Conservation (phyloP, 805 yeast genomes). For the Ogataea parapolymorpha region DNA sequence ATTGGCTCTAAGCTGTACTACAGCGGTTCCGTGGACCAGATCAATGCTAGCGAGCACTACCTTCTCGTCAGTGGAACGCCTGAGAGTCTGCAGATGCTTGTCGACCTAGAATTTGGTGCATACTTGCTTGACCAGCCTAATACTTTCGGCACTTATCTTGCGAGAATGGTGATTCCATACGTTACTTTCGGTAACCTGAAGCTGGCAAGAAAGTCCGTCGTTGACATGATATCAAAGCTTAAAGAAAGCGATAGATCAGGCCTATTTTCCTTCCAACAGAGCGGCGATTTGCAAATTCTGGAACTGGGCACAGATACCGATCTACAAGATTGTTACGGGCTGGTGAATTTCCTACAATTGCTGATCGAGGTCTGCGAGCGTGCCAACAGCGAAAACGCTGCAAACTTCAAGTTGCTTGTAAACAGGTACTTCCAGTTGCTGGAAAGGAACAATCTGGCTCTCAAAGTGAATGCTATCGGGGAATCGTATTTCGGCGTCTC, state of each 20-base stretch:
- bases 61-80: constrained; percentile 26
- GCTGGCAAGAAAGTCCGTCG: constrained; percentile 47
- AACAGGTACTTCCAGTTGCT: constrained; percentile 36
- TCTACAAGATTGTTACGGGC: constrained; percentile 34
- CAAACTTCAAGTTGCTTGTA: constrained; percentile 41
- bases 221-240: constrained; percentile 36
- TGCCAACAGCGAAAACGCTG: constrained; percentile 34
- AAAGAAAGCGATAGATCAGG: constrained; percentile 17
- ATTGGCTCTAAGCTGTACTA: constrained; percentile 63
- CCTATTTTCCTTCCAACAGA: constrained; percentile 16
- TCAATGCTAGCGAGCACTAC: constrained; percentile 28
- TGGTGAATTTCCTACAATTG: constrained; percentile 69
- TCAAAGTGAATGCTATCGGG: constrained; percentile 31
- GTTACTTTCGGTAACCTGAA: constrained; percentile 63
- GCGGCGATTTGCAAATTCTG: constrained; percentile 26
- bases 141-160: constrained; percentile 24
- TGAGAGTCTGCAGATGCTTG: constrained; percentile 24
- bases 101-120: constrained; percentile 35
- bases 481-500: constrained; percentile 28
- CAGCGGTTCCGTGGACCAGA: constrained; percentile 26
- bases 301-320: constrained; percentile 29
- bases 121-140: constrained; percentile 31
- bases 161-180: constrained; percentile 73
- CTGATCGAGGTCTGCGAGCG: constrained; percentile 57
- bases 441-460: constrained; percentile 17